Percentiles rank a stretch among this genome's conserved stretches.
These are phyloP conservation scores for Paramecium primaurelia DNA, from an alignment of 73 alveolate genomes.

Conservation along the genomic window DNA sequence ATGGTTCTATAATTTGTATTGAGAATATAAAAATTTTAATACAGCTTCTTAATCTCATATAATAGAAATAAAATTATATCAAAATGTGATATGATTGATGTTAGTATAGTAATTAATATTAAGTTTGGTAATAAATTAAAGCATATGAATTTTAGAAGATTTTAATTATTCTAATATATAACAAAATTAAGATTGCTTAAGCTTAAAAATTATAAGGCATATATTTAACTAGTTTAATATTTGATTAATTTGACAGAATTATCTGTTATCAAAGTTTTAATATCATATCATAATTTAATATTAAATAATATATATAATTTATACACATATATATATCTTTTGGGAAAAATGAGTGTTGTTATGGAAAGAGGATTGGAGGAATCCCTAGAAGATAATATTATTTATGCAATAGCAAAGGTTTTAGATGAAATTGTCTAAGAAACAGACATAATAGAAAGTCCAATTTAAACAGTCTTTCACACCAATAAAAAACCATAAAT, in stretches of 20 bases:
- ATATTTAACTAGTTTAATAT: neutral
- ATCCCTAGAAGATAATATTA: neutral
- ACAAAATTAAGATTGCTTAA: neutral
- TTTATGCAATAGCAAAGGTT: slow-evolving; percentile 1
- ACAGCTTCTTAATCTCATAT: too few relatives aligned
- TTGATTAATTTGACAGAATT: neutral
- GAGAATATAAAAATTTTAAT: neutral
- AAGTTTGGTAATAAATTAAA: neutral
- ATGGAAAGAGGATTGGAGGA: neutral
- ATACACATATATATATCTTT: neutral
- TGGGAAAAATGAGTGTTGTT: neutral
- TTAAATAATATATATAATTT: neutral
- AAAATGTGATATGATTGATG: neutral
- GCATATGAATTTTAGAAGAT: neutral
- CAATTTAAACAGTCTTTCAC: neutral
- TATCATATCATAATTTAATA: neutral
- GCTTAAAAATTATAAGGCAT: neutral
- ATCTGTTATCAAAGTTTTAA: neutral
- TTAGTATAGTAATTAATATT: too few relatives aligned
- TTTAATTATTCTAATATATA: neutral
- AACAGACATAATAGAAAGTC: slow-evolving; percentile 28
- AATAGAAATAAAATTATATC: too few relatives aligned
- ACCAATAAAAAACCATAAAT: slow-evolving; percentile 4
- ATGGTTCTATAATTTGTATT: neutral
- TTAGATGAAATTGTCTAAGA: slow-evolving; percentile 16